A percentile compares a stretch with the other conserved stretches of the same genome.
phyloP scores from a whole-genome alignment of 2,329 filamentous ascomycete species.

The Phaeosphaeriaceae sp. region DNA sequence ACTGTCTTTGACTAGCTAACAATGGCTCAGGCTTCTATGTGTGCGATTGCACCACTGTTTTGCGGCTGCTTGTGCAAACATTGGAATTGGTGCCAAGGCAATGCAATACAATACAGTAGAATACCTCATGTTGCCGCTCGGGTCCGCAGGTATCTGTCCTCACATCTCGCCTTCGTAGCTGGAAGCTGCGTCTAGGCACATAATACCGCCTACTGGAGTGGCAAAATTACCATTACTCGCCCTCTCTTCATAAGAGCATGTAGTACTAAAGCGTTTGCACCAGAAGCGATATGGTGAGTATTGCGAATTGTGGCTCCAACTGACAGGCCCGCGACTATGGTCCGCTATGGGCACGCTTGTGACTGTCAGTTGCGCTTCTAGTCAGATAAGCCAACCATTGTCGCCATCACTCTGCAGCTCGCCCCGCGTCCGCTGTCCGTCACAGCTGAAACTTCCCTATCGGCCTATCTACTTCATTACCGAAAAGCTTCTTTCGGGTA shows the following conservation, averaged over 20 bases:
- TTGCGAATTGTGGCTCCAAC: slow-evolving; percentile 41
- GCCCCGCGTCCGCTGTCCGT: slow-evolving; percentile 20
- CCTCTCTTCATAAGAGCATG: not conserved
- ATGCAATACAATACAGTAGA: slow-evolving; percentile 29
- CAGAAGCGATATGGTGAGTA: slow-evolving; percentile 17
- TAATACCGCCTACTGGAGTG: not conserved
- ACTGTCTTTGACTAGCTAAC: slow-evolving; percentile 33
- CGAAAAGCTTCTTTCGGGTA: slow-evolving; percentile 27
- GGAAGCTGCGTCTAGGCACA: not conserved
- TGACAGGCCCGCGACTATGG: slow-evolving; percentile 40
- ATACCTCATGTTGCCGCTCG: slow-evolving; percentile 16
- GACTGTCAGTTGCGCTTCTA: slow-evolving; percentile 41
- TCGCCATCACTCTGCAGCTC: slow-evolving; percentile 21
- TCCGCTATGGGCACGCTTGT: slow-evolving; percentile 35
- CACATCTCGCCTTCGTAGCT: slow-evolving; percentile 15
- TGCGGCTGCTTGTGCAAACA: slow-evolving; percentile 31
- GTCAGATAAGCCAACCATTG: slow-evolving; percentile 31
- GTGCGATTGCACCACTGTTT: slow-evolving; percentile 36
- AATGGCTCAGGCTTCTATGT: slow-evolving; percentile 25
- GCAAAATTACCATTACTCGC: not conserved
- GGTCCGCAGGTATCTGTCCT: slow-evolving; percentile 21
- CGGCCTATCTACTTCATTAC: slow-evolving; percentile 9
- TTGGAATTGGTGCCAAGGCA: slow-evolving; percentile 20
- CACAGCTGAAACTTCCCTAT: slow-evolving; percentile 20
- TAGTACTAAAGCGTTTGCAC: slow-evolving; percentile 13